phyloP scores from a whole-genome alignment of 164 flowering plant species.

The Stephania japonica region DNA sequence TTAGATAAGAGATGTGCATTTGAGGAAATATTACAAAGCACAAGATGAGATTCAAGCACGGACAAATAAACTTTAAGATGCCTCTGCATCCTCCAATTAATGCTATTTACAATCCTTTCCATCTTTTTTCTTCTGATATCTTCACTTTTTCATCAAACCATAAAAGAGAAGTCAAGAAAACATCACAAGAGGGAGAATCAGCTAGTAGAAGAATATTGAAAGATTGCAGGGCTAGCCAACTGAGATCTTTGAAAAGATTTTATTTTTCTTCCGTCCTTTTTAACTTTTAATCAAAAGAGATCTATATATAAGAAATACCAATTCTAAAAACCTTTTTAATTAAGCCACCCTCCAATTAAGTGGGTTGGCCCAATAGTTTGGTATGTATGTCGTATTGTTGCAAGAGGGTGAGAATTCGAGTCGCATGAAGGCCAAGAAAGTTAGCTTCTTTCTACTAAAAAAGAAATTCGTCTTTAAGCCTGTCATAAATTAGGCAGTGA shows the following conservation, averaged over 20 bases:
- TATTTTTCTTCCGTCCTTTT: not conserved
- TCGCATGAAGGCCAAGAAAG: too few relatives aligned
- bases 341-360: too few relatives aligned
- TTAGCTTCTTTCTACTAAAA: too few relatives aligned
- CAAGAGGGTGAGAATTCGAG: too few relatives aligned
- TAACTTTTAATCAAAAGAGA: too few relatives aligned
- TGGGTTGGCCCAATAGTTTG: too few relatives aligned
- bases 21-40: not conserved
- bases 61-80: not conserved
- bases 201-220: not conserved
- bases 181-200: not conserved
- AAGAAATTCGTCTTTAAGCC: too few relatives aligned
- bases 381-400: too few relatives aligned
- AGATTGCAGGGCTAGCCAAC: not conserved
- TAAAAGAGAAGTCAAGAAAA: not conserved
- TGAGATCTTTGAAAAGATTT: not conserved
- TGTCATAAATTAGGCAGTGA: too few relatives aligned
- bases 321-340: too few relatives aligned
- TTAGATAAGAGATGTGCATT: too few relatives aligned
- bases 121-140: not conserved
- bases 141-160: not conserved
- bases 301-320: too few relatives aligned
- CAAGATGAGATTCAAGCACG: not conserved
- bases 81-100: not conserved
- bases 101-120: not conserved